Base-by-base conservation (phyloP, 2,329 filamentous ascomycete genomes). In the Tolypocladium album region DNA sequence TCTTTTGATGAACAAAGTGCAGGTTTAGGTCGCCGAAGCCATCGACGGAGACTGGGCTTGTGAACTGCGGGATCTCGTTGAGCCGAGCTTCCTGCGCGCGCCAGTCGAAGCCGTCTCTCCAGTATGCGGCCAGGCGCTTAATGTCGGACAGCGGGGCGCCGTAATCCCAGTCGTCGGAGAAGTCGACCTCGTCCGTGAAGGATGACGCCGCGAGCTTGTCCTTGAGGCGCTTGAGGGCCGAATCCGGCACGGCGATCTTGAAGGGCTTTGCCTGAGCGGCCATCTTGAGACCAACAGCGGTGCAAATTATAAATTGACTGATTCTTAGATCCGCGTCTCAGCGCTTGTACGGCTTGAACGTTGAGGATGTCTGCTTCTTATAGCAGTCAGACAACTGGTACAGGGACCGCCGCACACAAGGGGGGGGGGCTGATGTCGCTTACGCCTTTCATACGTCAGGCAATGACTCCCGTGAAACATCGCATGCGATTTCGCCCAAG, bases 1-100 rank as follows among this genome's bases (percentile, higher is more conserved):
- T 84, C 58, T 71, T 76, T 64, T 86, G 77, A 67, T 88, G 83
- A 5, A 89, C 68, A 65, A 87, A 87, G 69, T 90, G 87, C 2
- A 90, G 76, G 31, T 84, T 75, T 38, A 88, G 67, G 0, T 78
- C 75, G 0, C 77, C 84, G 62, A 87, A 88, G 0, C 80, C 82
- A 6, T 85, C 77, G 0, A 87, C 78, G 0, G 72, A 61, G 7
- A 89, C 72, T 0, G 70, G 69, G 0, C 79, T 79, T 1, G 72
- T 78, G 69, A 79, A 88, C 31, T 88, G 84, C 0, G 83, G 81
- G 11, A 87, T 69, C 50, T 52, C 27, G 66, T 89, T 89, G 9
- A 89, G 66, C 57, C 78, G 76, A 4, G 75, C 72, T 69, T 89
- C 86, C n/a, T 79, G 75, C 36, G 75, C 74, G 12, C 83, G 78